Evolutionary conservation across 1,139 yeast genomes (phyloP), one percentile per base, ranked within the genome.

Genomic region (Hansenula sp.): DNA sequence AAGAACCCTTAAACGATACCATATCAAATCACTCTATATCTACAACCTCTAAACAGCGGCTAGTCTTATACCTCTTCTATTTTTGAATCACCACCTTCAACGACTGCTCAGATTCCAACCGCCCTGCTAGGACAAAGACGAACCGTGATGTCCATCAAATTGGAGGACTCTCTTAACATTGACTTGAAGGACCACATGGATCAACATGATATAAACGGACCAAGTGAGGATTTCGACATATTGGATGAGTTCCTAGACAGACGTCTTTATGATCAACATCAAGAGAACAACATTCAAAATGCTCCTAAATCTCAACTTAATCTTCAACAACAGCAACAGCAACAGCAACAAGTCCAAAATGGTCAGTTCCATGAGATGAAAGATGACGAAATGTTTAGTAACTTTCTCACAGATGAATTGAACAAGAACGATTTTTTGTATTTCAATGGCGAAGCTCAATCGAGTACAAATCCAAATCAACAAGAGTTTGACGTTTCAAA

Each of bases 241-340:
- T 46, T 79, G 42, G 81, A 77, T 52, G 84, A 79, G 58, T 78
- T 79, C 52, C 64, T 79, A 43, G 84, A 79, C 58, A 77, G 75
- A 53, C 63, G 83, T 44, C 74, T 77, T 3, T 77, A 76, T 50
- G 81, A 75, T 28, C 57, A 53, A 16, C 17, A 21, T 8, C 24
- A 19, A 28, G 21, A 36, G 29, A 36, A 30, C 32, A 30, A n/a
- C 15, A 7, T 5, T 13, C 12, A 28, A 28, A 13, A 6, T 5
- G n/a, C 30, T 13, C 10, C n/a, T 8, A 5, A 6, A 35, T n/a
- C 31, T 38, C 42, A 39, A 15, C 10, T 19, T 16, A 27, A 38
- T 12, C 21, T 33, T 16, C 39, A 47, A 21, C 45, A 38, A 18
- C 45, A 45, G 5, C 43, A 27, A 19, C 41, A 33, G 5, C 41